Base-by-base conservation (phyloP, 2,329 filamentous ascomycete genomes). In the Cladosporium sp. region DNA sequence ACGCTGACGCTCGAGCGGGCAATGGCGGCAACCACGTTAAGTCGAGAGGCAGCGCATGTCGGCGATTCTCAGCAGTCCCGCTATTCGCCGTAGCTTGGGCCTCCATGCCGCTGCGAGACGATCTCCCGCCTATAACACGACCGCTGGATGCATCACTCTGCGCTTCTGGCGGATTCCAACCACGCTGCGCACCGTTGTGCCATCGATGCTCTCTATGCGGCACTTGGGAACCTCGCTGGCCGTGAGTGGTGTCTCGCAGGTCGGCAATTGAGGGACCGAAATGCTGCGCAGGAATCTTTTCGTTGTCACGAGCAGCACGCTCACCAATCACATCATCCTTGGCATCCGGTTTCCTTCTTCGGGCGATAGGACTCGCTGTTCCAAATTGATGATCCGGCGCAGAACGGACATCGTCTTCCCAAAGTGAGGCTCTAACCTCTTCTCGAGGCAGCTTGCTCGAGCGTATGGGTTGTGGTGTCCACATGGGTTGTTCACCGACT, bases 41-140 rank as follows among this genome's bases (percentile, higher is more conserved):
- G 35, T 57, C 55, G 3, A 57, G 55, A 36, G 55, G 55, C 35
- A 57, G 55, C 55, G 36, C 40, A 55, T 55, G 51, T 55, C 52
- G 52, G 52, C 39, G 17, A 15, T 55, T 55, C 22, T 37, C 52
- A 47, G 52, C n/a, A 44, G 8, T n/a, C 36, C 37, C 50, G 37
- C 37, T 15, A 42, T 44, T 53, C 37, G 50, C 22, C 40, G 39
- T 17, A 25, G 40, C 22, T 55, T 55, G 52, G 52, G 52, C 52
- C 32, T 22, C 20, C 52, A 45, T 55, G 52, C 40, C 8, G 20
- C 10, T n/a, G 22, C 17, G 12, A 22, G 48, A 25, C 9, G 40
- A 36, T 7, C 40, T 32, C 22, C 32, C 39, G 22, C 51, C 39
- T 34, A 35, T 54, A 54, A 48, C 45, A 24, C 17, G 25, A 34